Percentiles rank a stretch among this genome's conserved stretches.
These are phyloP conservation scores for Dichotomocladium elegans DNA, from an alignment of 371 early-diverging fungal genomes.

Conservation along the genomic window DNA sequence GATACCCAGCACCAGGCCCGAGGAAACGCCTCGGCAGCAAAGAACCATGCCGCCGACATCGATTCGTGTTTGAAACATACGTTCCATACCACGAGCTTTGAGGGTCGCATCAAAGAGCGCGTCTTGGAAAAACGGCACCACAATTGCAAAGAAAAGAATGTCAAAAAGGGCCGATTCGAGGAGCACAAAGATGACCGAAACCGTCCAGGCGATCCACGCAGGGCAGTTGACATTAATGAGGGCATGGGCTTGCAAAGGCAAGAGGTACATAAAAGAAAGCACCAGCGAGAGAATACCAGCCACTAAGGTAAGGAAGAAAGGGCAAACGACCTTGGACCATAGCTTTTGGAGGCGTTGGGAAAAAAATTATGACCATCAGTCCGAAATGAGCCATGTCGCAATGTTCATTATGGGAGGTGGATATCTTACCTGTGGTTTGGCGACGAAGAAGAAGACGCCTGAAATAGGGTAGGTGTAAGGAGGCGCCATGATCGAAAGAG, in stretches of 20 bases:
- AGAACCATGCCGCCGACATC: constrained; percentile 26
- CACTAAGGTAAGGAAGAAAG: constrained; percentile 36
- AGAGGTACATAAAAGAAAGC: constrained; percentile 31
- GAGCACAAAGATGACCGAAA: constrained; percentile 50
- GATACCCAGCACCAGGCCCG: constrained; percentile 20
- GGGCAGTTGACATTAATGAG: constrained; percentile 53
- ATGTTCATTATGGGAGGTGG: too few species aligned
- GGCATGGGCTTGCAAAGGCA: constrained; percentile 53
- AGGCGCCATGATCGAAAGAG: constrained; percentile 20
- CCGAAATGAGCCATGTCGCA: background rate
- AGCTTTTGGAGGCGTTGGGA: constrained; percentile 16
- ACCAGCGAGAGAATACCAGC: constrained; percentile 35
- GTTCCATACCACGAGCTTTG: constrained; percentile 40
- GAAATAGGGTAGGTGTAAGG: constrained; percentile 48
- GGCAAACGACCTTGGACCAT: constrained; percentile 40
- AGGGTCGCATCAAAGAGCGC: constrained; percentile 54
- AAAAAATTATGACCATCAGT: background rate
- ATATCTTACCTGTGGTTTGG: constrained; percentile 50
- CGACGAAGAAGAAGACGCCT: constrained; percentile 44
- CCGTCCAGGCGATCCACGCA: constrained; percentile 54
- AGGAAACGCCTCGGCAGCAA: constrained; percentile 38
- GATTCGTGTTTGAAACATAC: constrained; percentile 43
- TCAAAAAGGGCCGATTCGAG: constrained; percentile 50
- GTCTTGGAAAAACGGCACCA: constrained; percentile 52
- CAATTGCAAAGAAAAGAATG: constrained; percentile 48